Evolutionary conservation across 176 grass and related monocot species (phyloP).

Genomic region (Bolboschoenus planiculmis): DNA sequence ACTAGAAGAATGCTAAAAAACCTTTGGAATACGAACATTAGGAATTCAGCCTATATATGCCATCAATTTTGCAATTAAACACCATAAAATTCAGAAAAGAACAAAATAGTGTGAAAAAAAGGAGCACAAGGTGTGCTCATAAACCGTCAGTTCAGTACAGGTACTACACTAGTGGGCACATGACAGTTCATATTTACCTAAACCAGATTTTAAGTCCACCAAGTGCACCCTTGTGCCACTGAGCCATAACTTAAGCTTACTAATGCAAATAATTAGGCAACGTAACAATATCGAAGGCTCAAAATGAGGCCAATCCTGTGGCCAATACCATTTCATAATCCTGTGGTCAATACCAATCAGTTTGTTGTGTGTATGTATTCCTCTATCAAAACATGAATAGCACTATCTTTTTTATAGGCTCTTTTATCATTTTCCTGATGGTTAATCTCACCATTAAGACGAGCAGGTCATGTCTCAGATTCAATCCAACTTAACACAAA

Average conservation of each 20-base stretch:
- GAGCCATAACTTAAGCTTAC: neutral
- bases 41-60: too few relatives aligned
- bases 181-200: neutral
- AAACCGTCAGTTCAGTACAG: neutral
- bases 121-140: neutral
- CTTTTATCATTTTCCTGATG: neutral
- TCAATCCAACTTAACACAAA: neutral
- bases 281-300: neutral
- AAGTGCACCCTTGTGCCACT: neutral
- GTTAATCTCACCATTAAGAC: neutral
- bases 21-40: too few relatives aligned
- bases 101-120: neutral
- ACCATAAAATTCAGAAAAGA: neutral
- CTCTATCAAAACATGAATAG: neutral
- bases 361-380: neutral
- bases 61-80: too few relatives aligned
- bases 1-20: too few relatives aligned
- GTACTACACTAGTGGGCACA: neutral
- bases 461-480: neutral
- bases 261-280: neutral
- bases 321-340: neutral
- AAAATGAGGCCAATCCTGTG: neutral
- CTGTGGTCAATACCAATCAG: neutral
- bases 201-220: neutral
- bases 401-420: neutral